A percentile compares a stretch with the other conserved stretches of the same genome.
These are phyloP conservation scores for Exophiala aquamarina DNA, from an alignment of 2,329 filamentous ascomycete genomes.

Conservation along the genomic window DNA sequence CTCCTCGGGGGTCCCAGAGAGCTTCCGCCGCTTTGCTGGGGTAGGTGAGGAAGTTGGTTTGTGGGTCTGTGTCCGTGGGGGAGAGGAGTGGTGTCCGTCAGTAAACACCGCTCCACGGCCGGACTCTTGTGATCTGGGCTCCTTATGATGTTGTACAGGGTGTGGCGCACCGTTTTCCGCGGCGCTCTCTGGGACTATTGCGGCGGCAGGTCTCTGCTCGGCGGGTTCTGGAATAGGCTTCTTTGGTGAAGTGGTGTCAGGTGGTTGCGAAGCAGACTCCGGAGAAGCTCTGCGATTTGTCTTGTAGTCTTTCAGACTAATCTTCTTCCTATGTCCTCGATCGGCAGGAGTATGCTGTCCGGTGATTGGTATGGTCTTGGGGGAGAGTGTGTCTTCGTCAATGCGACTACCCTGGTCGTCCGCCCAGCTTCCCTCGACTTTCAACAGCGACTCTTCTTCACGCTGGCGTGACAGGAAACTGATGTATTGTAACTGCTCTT, in stretches of 20 bases:
- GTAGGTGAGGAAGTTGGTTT: slow-evolving; percentile 27
- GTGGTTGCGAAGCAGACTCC: slow-evolving; percentile 6
- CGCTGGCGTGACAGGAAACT: slow-evolving; percentile 61
- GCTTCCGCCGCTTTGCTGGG: slow-evolving; percentile 40
- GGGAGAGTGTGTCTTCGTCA: slow-evolving; percentile 43
- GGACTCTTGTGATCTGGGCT: not conserved
- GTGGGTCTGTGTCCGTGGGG: not conserved
- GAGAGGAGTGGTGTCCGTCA: slow-evolving; percentile 10
- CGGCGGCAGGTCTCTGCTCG: no score
- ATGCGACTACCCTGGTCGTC: slow-evolving; percentile 46
- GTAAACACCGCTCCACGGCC: not conserved
- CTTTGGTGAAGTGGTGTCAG: not conserved
- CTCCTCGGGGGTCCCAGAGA: slow-evolving; percentile 32
- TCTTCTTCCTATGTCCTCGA: slow-evolving; percentile 57
- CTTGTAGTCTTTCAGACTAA: slow-evolving; percentile 62
- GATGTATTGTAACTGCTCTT: slow-evolving; percentile 62
- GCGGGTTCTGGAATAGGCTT: not conserved
- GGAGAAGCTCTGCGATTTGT: slow-evolving; percentile 49
- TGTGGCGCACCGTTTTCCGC: not conserved
- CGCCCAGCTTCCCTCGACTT: slow-evolving; percentile 54
- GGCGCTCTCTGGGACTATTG: not conserved
- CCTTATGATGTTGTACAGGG: not conserved
- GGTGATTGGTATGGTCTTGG: slow-evolving; percentile 34
- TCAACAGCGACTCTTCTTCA: slow-evolving; percentile 52
- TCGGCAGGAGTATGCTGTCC: slow-evolving; percentile 42